These are phyloP conservation scores for Talaromyces sp. DNA, from an alignment of 2,329 filamentous ascomycete genomes.

Conservation along the genomic window DNA sequence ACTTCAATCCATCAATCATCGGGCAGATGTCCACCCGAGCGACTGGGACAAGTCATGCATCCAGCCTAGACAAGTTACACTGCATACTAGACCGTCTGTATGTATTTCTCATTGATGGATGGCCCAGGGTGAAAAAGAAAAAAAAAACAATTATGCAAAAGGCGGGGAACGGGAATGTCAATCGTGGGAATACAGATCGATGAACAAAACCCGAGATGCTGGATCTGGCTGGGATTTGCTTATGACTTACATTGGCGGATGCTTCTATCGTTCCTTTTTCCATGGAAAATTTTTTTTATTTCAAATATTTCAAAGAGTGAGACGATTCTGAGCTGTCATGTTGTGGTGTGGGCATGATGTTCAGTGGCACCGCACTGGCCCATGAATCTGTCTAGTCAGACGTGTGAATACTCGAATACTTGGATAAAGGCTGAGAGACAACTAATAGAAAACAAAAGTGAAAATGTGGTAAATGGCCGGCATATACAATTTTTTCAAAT, in stretches of 20 bases:
- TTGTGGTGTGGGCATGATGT: neutral
- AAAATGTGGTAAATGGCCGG: neutral
- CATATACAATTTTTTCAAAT: neutral
- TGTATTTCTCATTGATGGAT: neutral
- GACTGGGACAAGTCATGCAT: constrained; percentile 15
- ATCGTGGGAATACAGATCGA: neutral
- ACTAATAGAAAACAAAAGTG: neutral
- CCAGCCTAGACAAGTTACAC: constrained; percentile 9
- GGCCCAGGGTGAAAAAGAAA: neutral
- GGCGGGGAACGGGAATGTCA: neutral
- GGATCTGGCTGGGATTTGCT: neutral
- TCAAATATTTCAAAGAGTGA: neutral
- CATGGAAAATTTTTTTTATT: neutral
- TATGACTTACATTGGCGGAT: neutral
- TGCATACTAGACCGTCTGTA: neutral
- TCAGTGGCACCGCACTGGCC: constrained; percentile 6
- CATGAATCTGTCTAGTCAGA: neutral
- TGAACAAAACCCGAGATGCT: neutral
- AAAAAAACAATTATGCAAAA: neutral
- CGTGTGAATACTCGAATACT: neutral
- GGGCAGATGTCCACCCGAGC: constrained; percentile 9
- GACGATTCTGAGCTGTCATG: constrained; percentile 3
- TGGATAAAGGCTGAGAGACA: neutral
- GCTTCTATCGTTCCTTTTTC: neutral
- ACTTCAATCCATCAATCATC: constrained; percentile 3